phyloP scores from a whole-genome alignment of 495 filamentous ascomycete genomes.

The Talaromyces borbonicus region DNA sequence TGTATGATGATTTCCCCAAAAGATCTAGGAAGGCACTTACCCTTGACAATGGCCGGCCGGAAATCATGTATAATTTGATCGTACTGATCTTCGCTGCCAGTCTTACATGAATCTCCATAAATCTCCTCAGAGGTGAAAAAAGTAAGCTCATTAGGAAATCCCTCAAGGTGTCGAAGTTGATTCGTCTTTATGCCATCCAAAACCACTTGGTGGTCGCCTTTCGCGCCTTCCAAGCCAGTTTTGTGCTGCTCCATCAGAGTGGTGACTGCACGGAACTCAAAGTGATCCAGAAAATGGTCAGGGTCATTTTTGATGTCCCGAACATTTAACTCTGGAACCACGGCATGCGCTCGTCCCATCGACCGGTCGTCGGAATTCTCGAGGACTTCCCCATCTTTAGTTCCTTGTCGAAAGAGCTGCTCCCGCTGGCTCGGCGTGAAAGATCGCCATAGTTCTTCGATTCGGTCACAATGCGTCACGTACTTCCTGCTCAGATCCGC shows the following conservation, averaged over 20 bases:
- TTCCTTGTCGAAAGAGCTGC: background rate
- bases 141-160: conserved; percentile 9
- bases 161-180: conserved; percentile 9
- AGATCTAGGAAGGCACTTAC: conserved; percentile 15
- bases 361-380: background rate
- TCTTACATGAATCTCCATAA: conserved; percentile 12
- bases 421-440: background rate
- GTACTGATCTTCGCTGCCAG: background rate
- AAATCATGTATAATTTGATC: conserved; percentile 10
- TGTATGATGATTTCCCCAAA: conserved; percentile 23
- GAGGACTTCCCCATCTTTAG: background rate
- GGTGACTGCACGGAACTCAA: conserved; percentile 21
- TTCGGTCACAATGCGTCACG: background rate
- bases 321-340: conserved; percentile 30
- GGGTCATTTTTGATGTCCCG: conserved; percentile 21
- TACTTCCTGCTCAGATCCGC: background rate
- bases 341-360: conserved; percentile 16
- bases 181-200: conserved; percentile 11
- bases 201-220: conserved; percentile 16
- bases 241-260: conserved; percentile 19
- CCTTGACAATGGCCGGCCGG: conserved; percentile 7
- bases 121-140: conserved; percentile 15
- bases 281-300: conserved; percentile 19
- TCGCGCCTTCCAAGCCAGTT: conserved; percentile 1
- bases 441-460: background rate